These are phyloP conservation scores for Boletellus emodensis DNA, from an alignment of 768 basidiomycete species.

Conservation along the genomic window DNA sequence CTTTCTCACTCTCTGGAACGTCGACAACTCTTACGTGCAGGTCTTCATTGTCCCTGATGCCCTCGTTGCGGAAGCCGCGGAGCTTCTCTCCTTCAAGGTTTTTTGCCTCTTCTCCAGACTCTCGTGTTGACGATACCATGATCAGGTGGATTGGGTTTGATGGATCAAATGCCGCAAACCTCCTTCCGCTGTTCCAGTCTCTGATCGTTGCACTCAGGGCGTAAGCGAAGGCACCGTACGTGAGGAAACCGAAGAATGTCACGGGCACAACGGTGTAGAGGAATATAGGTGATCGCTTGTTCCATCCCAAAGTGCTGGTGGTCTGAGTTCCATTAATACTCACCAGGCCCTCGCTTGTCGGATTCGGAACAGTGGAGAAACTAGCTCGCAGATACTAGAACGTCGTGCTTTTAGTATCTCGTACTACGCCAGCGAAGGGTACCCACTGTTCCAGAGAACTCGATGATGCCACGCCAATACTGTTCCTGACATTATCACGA, in stretches of 20 bases:
- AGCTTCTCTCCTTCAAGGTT: too few relatives aligned
- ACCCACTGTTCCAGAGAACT: background rate
- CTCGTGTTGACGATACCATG: background rate
- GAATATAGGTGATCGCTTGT: background rate
- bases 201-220: background rate
- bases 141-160: constrained; percentile 1
- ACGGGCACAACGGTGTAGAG: constrained; percentile 5
- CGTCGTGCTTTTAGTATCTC: background rate
- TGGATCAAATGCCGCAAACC: constrained; percentile 1
- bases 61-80: too few relatives aligned
- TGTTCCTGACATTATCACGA: background rate
- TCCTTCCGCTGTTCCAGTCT: background rate
- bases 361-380: background rate
- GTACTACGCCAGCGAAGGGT: too few relatives aligned
- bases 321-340: background rate
- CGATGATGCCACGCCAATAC: constrained; percentile 3
- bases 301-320: constrained; percentile 1
- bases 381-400: background rate
- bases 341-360: too few relatives aligned
- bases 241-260: background rate
- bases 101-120: background rate
- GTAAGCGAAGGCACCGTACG: background rate
- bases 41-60: too few relatives aligned
- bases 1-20: too few relatives aligned
- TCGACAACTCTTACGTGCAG: too few relatives aligned